Evolutionary conservation across 495 filamentous ascomycete genomes (phyloP).

Genomic region (Xylaria nigripes): DNA sequence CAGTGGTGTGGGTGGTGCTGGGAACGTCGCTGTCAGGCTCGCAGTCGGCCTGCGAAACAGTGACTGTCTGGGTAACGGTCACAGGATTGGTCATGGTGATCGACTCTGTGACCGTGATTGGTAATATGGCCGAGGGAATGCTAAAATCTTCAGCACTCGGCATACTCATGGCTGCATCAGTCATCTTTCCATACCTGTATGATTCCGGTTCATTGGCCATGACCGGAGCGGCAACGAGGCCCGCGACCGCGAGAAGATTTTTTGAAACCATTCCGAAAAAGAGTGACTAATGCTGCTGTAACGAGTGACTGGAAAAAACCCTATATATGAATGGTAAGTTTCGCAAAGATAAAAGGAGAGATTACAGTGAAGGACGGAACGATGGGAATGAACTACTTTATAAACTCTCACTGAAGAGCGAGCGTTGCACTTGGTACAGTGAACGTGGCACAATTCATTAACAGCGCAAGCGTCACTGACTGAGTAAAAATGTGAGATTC

Average conservation of each 20-base stretch:
- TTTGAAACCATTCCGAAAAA: background rate
- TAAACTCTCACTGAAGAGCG: background rate
- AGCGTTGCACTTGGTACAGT: background rate
- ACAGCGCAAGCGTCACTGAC: background rate
- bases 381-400: background rate
- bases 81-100: constrained; percentile 1
- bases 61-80: constrained; percentile 1
- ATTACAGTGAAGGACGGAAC: background rate
- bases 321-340: background rate
- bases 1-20: constrained; percentile 1
- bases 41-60: background rate
- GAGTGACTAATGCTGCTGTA: background rate
- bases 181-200: constrained; percentile 7
- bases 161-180: background rate
- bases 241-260: background rate
- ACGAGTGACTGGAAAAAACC: background rate
- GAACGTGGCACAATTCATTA: background rate
- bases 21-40: background rate
- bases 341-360: background rate
- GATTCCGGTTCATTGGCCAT: background rate
- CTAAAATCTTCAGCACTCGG: background rate
- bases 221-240: background rate
- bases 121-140: background rate
- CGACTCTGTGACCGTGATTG: constrained; percentile 2
- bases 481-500: background rate